phyloP scores from a whole-genome alignment of 768 basidiomycete species.

The Russula abietina region DNA sequence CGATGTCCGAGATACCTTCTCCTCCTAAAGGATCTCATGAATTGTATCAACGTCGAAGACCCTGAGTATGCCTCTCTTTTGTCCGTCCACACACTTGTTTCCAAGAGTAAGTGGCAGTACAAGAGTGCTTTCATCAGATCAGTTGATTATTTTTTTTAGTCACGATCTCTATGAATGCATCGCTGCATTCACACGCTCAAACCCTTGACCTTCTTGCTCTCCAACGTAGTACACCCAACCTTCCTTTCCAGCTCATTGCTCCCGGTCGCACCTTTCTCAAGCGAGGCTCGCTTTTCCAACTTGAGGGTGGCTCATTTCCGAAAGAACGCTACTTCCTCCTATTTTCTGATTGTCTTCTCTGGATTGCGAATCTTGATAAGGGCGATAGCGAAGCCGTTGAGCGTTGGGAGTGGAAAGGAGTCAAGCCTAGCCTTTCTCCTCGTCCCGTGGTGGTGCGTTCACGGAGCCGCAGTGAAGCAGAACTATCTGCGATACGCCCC shows the following conservation, averaged over 20 bases:
- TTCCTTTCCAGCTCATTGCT: constrained; percentile 70
- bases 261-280: constrained; percentile 79
- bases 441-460: constrained; percentile 38
- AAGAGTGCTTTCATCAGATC: background rate
- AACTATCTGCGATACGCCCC: constrained; percentile 34
- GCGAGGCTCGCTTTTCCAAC: constrained; percentile 55
- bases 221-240: constrained; percentile 67
- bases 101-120: constrained; percentile 53
- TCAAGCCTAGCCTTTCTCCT: constrained; percentile 7
- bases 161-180: constrained; percentile 69
- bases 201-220: constrained; percentile 71
- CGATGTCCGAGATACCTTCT: constrained; percentile 83
- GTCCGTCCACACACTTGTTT: constrained; percentile 57
- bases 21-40: constrained; percentile 73
- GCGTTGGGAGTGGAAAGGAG: constrained; percentile 25
- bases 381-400: constrained; percentile 26
- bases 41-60: constrained; percentile 57
- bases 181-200: constrained; percentile 71
- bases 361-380: constrained; percentile 51
- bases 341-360: constrained; percentile 76
- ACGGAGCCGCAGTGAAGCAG: constrained; percentile 58
- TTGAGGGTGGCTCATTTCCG: constrained; percentile 45
- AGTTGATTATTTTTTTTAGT: constrained; percentile 43
- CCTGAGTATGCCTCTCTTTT: constrained; percentile 60
- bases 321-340: constrained; percentile 68